Evolutionary conservation across 192 early-diverging fungal species (phyloP).

Genomic region (Chytriomyces sp.): DNA sequence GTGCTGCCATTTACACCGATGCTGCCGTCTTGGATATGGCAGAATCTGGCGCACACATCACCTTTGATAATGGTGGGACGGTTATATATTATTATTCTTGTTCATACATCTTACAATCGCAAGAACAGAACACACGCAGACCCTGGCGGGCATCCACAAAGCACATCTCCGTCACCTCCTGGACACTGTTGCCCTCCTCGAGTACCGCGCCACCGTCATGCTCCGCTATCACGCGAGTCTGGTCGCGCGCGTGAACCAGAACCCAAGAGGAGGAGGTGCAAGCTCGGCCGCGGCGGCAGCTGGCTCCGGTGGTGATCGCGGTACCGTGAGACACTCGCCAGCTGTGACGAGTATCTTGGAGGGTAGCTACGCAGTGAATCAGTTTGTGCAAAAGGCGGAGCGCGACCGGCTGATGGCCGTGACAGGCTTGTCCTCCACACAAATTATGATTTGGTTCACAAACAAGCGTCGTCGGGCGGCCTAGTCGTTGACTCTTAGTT

Average conservation of each 20-base stretch:
- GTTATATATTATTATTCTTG: not conserved
- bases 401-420: conserved; percentile 14
- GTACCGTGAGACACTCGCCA: conserved; percentile 4
- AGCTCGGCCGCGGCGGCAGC: not conserved
- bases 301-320: not conserved
- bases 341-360: conserved; percentile 10
- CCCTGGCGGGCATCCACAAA: conserved; percentile 11
- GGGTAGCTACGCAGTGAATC: conserved; percentile 3
- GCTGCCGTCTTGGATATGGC: not conserved
- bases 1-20: not conserved
- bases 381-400: not conserved
- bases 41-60: not conserved
- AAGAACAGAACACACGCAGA: not conserved
- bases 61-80: not conserved
- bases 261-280: not conserved
- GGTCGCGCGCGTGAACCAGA: conserved; percentile 23
- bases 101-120: not conserved
- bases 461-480: conserved; percentile 10
- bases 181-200: conserved; percentile 4
- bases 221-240: conserved; percentile 22
- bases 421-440: conserved; percentile 5
- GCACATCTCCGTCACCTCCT: conserved; percentile 4
- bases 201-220: conserved; percentile 14
- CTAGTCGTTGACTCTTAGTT: too few species aligned
- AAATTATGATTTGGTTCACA: conserved; percentile 31